Evolutionary conservation across 202 grass and related monocot genomes (phyloP).

Genomic region (Schoenoplectus tabernaemontani): DNA sequence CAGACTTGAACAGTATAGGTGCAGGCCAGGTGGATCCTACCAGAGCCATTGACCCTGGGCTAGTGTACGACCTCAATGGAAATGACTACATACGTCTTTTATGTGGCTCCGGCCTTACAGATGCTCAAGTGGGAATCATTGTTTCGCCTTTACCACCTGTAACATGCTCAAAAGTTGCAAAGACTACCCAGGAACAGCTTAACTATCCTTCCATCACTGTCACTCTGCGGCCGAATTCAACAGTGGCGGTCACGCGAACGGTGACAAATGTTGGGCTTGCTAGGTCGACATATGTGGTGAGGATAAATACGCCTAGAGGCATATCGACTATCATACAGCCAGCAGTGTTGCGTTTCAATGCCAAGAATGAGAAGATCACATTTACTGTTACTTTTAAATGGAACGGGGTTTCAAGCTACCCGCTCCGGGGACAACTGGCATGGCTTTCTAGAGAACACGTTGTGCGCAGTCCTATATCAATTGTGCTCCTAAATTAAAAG

Average conservation of each 20-base stretch:
- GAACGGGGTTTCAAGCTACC: slow-evolving; percentile 27
- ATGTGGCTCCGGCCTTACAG: slow-evolving; percentile 32
- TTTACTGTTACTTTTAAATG: slow-evolving; percentile 62
- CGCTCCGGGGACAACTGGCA: slow-evolving; percentile 46
- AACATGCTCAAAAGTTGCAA: background rate
- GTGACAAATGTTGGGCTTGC: slow-evolving; percentile 65
- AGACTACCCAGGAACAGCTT: slow-evolving; percentile 4
- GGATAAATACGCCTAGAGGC: slow-evolving; percentile 43
- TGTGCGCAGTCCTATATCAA: slow-evolving; percentile 52
- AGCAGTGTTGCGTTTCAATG: slow-evolving; percentile 34
- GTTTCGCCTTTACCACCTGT: slow-evolving; percentile 22
- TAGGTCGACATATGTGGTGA: slow-evolving; percentile 33
- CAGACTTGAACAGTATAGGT: slow-evolving; percentile 12
- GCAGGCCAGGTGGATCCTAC: slow-evolving; percentile 28
- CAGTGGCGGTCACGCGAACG: slow-evolving; percentile 39
- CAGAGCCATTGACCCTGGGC: slow-evolving; percentile 10
- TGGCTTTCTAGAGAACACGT: slow-evolving; percentile 51
- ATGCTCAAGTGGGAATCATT: slow-evolving; percentile 37
- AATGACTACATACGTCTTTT: slow-evolving; percentile 20
- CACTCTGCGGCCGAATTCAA: slow-evolving; percentile 20
- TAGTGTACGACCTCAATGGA: slow-evolving; percentile 16
- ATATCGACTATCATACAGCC: slow-evolving; percentile 49
- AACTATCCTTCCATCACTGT: slow-evolving; percentile 23
- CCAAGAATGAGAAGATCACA: slow-evolving; percentile 48
- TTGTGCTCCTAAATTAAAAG: background rate